Conservation (phyloP, 1,284 basidiomycete species). For the Blastosporella zonata region DNA sequence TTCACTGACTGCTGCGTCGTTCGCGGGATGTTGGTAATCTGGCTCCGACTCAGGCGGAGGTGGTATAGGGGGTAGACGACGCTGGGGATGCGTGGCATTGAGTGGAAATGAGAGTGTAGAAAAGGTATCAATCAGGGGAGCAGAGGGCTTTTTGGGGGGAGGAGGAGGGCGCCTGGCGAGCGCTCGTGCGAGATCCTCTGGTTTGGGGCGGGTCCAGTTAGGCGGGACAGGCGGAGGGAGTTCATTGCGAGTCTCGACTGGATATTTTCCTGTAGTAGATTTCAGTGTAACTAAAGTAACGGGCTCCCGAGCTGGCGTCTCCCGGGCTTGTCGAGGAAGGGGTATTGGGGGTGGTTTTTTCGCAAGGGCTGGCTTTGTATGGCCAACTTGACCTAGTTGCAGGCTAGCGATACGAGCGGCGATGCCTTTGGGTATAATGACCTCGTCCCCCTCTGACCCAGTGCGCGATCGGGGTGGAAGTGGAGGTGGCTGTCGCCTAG, state of each 20-base stretch:
- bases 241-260: neutral
- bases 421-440: constrained; percentile 20
- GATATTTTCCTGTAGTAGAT: neutral
- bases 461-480: constrained; percentile 19
- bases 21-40: constrained; percentile 7
- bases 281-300: neutral
- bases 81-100: constrained; percentile 16
- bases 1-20: constrained; percentile 8
- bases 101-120: constrained; percentile 15
- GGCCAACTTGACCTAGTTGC: constrained; percentile 22
- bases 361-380: constrained; percentile 8
- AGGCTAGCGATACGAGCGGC: constrained; percentile 31
- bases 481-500: constrained; percentile 26
- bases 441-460: constrained; percentile 8
- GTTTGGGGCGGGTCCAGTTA: constrained; percentile 20
- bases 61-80: constrained; percentile 29
- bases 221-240: constrained; percentile 22
- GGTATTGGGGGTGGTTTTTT: constrained; percentile 19
- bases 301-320: neutral
- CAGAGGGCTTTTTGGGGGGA: constrained; percentile 19
- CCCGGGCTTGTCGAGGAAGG: constrained; percentile 12
- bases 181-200: constrained; percentile 25
- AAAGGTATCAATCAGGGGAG: neutral
- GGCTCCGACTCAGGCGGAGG: constrained; percentile 27
- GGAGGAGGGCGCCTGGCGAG: constrained; percentile 34